phyloP scores from a whole-genome alignment of 305 asterid genomes.

The Fraxinus velutina region DNA sequence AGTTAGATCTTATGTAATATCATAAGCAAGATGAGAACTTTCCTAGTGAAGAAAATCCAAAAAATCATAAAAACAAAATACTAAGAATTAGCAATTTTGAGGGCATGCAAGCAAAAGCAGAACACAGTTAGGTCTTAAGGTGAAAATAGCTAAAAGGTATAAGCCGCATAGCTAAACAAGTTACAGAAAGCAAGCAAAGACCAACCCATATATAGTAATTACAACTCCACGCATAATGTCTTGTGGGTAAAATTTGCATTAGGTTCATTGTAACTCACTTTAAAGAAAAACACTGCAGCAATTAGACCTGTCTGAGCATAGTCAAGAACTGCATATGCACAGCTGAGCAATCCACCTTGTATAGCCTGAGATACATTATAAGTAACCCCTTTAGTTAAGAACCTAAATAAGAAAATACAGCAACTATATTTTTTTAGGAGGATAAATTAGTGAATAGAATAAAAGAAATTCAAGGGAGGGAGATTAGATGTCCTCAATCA shows the following conservation, averaged over 20 bases:
- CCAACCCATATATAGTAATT: neutral
- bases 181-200: constrained; percentile 1
- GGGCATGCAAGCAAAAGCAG: neutral
- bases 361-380: constrained; percentile 52
- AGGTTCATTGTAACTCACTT: constrained; percentile 47
- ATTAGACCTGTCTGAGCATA: constrained; percentile 97
- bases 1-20: neutral
- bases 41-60: neutral
- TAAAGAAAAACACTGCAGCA: constrained; percentile 95
- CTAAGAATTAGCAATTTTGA: neutral
- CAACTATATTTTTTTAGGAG: constrained; percentile 3
- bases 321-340: constrained; percentile 83
- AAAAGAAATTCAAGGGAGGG: neutral
- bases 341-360: constrained; percentile 75
- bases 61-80: neutral
- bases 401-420: constrained; percentile 21
- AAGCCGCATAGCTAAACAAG: neutral
- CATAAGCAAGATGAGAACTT: neutral
- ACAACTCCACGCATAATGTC: constrained; percentile 4
- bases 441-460: constrained; percentile 11
- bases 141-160: neutral
- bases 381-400: constrained; percentile 24
- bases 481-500: neutral
- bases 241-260: constrained; percentile 5
- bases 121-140: neutral